Conservation (phyloP, 345 rosid species). For the Euphorbia tirucalli region DNA sequence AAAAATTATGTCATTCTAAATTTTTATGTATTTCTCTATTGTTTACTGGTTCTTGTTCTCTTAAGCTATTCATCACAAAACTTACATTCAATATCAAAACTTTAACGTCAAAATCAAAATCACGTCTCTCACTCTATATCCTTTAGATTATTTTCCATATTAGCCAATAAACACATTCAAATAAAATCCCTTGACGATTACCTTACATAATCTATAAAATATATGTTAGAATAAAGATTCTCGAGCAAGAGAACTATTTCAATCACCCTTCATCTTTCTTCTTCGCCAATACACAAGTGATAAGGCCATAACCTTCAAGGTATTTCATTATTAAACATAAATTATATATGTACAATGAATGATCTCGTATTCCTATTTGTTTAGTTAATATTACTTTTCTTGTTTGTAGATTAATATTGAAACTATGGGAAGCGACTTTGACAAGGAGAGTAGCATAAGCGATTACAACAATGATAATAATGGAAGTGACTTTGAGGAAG, state of each 20-base stretch:
- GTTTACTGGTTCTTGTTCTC: too few relatives aligned
- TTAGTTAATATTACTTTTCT: background rate
- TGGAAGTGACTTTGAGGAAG: background rate
- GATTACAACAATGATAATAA: too few relatives aligned
- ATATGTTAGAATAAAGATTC: background rate
- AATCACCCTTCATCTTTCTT: background rate
- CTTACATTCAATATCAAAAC: background rate
- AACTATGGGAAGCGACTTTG: too few relatives aligned
- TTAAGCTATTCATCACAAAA: background rate
- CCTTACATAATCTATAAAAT: too few relatives aligned
- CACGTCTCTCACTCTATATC: background rate
- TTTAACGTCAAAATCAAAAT: background rate
- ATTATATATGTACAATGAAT: background rate
- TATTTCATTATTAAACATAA: background rate
- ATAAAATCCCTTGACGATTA: background rate
- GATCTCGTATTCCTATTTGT: background rate
- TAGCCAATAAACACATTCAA: background rate
- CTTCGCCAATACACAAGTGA: background rate
- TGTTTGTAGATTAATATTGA: background rate
- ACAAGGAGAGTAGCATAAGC: too few relatives aligned
- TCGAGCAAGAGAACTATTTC: background rate
- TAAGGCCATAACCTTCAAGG: too few relatives aligned
- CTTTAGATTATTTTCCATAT: background rate
- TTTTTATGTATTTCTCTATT: too few relatives aligned
- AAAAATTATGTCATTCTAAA: too few relatives aligned